These are phyloP conservation scores for Cladosporium austrohemisphaericum DNA, from an alignment of 2,329 filamentous ascomycete species.

Conservation along the genomic window DNA sequence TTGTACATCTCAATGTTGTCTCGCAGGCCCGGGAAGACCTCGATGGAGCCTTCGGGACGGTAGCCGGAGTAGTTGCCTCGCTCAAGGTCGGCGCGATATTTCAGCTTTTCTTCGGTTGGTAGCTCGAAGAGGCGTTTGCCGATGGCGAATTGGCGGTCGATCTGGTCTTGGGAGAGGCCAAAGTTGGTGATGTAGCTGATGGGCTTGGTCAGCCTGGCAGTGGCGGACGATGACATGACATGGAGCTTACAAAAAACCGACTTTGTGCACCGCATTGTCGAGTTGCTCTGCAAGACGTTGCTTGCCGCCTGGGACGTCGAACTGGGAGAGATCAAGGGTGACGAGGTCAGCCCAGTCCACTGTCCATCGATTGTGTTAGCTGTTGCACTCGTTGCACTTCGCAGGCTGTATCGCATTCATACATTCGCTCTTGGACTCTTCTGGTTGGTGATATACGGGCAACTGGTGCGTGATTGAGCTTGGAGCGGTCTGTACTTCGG, in stretches of 20 bases:
- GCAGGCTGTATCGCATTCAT: neutral
- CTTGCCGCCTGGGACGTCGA: slow-evolving; percentile 53
- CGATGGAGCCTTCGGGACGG: slow-evolving; percentile 12
- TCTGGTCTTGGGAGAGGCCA: slow-evolving; percentile 56
- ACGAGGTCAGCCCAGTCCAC: slow-evolving; percentile 53
- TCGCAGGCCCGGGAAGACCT: slow-evolving; percentile 13
- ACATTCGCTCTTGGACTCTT: slow-evolving; percentile 10
- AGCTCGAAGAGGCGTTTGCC: slow-evolving; percentile 57
- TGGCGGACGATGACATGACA: neutral
- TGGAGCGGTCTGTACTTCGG: slow-evolving; percentile 4
- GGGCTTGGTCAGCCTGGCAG: neutral
- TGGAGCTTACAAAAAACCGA: slow-evolving; percentile 50
- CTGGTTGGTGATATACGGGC: slow-evolving; percentile 4
- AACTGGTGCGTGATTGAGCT: neutral
- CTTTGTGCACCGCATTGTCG: slow-evolving; percentile 47
- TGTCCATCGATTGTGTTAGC: neutral
- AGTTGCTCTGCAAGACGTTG: slow-evolving; percentile 52
- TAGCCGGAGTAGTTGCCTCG: slow-evolving; percentile 32
- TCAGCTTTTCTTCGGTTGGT: slow-evolving; percentile 56
- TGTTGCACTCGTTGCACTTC: neutral
- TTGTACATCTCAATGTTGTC: slow-evolving; percentile 61
- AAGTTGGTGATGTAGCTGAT: slow-evolving; percentile 56
- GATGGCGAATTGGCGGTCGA: slow-evolving; percentile 60
- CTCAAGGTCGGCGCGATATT: slow-evolving; percentile 42
- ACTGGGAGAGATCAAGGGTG: slow-evolving; percentile 55